Evolutionary conservation across 1,139 yeast genomes (phyloP).

Genomic region (Yamadazyma diddensiae): DNA sequence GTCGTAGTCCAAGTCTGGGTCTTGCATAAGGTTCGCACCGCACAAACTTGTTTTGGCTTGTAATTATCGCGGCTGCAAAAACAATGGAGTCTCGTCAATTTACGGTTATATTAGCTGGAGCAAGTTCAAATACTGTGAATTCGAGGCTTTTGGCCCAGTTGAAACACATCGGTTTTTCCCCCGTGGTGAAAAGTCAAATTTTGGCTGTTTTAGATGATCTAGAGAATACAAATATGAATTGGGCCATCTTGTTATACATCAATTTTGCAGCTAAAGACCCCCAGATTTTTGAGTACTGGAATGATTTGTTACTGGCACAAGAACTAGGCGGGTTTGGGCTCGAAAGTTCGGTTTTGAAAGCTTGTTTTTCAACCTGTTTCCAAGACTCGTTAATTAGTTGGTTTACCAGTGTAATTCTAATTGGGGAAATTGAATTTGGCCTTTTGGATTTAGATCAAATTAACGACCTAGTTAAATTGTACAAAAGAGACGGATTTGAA

Average conservation of each 20-base stretch:
- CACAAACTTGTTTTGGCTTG: neutral
- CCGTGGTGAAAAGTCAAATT: neutral
- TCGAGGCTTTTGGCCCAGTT: neutral
- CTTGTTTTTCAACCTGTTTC: constrained; percentile 8
- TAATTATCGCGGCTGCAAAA: neutral
- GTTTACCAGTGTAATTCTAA: constrained; percentile 11
- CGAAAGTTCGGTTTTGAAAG: neutral
- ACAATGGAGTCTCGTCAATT: too few species aligned
- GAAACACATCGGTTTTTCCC: constrained; percentile 1
- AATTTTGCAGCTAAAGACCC: constrained; percentile 3
- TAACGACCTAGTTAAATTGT: neutral
- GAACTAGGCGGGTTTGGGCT: neutral
- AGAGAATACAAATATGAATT: constrained; percentile 5
- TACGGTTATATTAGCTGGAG: too few species aligned
- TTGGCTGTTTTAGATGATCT: constrained; percentile 2
- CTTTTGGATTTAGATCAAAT: neutral
- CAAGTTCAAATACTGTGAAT: too few species aligned
- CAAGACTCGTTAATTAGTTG: constrained; percentile 10
- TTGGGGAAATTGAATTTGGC: constrained; percentile 1
- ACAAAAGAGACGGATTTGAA: neutral
- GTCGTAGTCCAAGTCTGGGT: constrained; percentile 16
- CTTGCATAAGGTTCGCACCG: neutral
- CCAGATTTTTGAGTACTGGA: constrained; percentile 10
- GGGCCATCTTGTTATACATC: constrained; percentile 11
- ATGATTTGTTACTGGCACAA: constrained; percentile 2